Base-by-base conservation (phyloP, 257 asterid genomes). In the Scutellaria barbata region DNA sequence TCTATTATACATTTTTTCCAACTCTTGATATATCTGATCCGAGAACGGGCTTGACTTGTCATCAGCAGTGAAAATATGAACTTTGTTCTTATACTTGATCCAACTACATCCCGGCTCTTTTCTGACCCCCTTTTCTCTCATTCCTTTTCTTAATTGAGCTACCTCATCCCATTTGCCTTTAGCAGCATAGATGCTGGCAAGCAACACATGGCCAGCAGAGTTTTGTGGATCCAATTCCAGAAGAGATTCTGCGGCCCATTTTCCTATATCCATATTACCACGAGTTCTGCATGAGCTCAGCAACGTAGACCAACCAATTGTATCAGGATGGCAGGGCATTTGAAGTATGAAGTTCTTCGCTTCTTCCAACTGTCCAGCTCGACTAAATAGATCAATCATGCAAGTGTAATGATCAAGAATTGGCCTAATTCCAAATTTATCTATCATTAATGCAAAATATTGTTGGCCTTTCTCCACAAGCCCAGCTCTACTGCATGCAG, bases 401-500 rank as follows among this genome's bases (percentile, higher is more conserved):
- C 89, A 85, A 69, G 89, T 85, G 53, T 80, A 85, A 51, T 85
- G 89, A 73, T 85, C 87, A 20, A 80, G 81, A 69, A 74, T 69
- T 37, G 98, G 99, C 57, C 48, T 74, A 55, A 92, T 80, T 30
- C 82, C 70, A 71, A 80, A 85, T 48, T 83, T 77, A 25, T 80
- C 85, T 14, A 76, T 73, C 99, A 95, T 92, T 56, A 83, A 76
- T 14, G 85, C 77, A 72, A 87, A 95, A 79, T 89, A 95, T 8
- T 73, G 54, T 43, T 71, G 83, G 35, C 97, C 98, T 68, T 87
- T 78, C 18, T 92, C 82, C 41, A 89, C 97, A 65, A 87, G 75
- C 46, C 97, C 97, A 0, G 92, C 94, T 71, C 97, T 80, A 80
- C 97, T 86, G 80, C 99, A 95, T 14, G 94, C 97, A 18, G 95